Conservation (phyloP, 495 filamentous ascomycete species). For the Cladorrhinum samala region DNA sequence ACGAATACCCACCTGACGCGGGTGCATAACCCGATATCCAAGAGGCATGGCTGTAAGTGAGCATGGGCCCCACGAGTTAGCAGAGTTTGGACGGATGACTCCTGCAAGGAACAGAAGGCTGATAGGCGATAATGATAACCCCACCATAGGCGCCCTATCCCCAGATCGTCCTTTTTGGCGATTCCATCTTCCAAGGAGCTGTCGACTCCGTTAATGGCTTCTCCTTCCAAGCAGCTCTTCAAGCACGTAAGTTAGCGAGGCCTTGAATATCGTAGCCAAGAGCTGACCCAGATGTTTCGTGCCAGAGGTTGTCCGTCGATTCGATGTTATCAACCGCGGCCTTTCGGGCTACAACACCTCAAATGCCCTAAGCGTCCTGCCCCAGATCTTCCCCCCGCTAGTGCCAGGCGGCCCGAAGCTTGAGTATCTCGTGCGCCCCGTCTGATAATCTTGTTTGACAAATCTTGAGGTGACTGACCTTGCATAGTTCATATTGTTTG, state of each 20-base stretch:
- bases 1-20: neutral
- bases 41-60: slow-evolving; percentile 21
- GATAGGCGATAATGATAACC: slow-evolving; percentile 11
- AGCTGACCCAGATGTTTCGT: neutral
- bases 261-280: neutral
- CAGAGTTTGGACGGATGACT: neutral
- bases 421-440: slow-evolving; percentile 56
- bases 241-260: slow-evolving; percentile 49
- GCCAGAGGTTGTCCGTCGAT: slow-evolving; percentile 37
- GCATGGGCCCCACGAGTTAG: neutral
- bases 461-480: slow-evolving; percentile 1
- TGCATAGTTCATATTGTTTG: slow-evolving; percentile 70
- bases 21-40: neutral
- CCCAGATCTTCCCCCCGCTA: slow-evolving; percentile 37
- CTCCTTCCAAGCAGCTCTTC: slow-evolving; percentile 63
- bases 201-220: slow-evolving; percentile 56
- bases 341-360: slow-evolving; percentile 46
- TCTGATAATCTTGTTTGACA: neutral
- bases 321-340: slow-evolving; percentile 46
- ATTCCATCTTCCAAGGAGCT: slow-evolving; percentile 67
- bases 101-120: slow-evolving; percentile 3
- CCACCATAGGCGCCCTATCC: slow-evolving; percentile 34
- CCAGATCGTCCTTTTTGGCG: slow-evolving; percentile 76
- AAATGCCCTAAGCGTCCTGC: slow-evolving; percentile 37
- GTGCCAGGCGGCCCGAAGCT: slow-evolving; percentile 48